Base-by-base conservation (phyloP, 2,329 filamentous ascomycete genomes). In the Diaporthe capsici region DNA sequence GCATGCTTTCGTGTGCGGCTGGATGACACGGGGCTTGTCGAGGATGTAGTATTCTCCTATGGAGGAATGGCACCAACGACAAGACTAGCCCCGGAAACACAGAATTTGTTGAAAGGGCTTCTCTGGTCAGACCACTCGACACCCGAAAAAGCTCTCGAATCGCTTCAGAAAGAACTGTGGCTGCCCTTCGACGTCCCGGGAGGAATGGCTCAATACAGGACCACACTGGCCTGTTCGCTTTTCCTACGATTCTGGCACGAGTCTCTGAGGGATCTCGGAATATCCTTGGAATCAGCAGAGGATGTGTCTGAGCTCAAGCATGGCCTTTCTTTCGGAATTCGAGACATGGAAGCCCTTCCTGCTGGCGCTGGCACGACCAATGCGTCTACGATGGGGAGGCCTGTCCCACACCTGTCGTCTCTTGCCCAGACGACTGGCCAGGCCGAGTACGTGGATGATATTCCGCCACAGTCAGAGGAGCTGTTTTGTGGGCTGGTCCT, bases 121-220 rank as follows among this genome's bases (percentile, higher is more conserved):
- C 92, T 89, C 68, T 93, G 97, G 79, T 93, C 94, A 0, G 93
- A 97, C 78, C 90, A 94, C 1, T 90, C 93, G 73, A 98, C 95
- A 0, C 88, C 98, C 0, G 96, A 98, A 83, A 95, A 94, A 1
- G 91, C 93, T 4, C 98, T 98, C 94, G 94, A 91, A 79, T 94
- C 94, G 0, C 87, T 98, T 22, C 95, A 95, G 78, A 88, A 91
- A 71, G 97, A 98, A 81, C 98, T 99, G 80, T 91, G 97, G 82
- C 88, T 99, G 39, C 89, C 91, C 4, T 98, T 97, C 80, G 93
- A 95, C 71, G 97, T 99, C 0, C 97, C 96, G 0, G 97, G 97
- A 79, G 97, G 97, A 51, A 99, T 98, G 97, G 96, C 97, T 0
- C 98, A 95, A 1, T 99, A 98, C 82, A 90, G 97, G 42, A 98